Percentiles rank a stretch among this genome's conserved stretches.
Evolutionary conservation across 176 grass and related monocot species (phyloP).

Genomic region (Carex parvula): DNA sequence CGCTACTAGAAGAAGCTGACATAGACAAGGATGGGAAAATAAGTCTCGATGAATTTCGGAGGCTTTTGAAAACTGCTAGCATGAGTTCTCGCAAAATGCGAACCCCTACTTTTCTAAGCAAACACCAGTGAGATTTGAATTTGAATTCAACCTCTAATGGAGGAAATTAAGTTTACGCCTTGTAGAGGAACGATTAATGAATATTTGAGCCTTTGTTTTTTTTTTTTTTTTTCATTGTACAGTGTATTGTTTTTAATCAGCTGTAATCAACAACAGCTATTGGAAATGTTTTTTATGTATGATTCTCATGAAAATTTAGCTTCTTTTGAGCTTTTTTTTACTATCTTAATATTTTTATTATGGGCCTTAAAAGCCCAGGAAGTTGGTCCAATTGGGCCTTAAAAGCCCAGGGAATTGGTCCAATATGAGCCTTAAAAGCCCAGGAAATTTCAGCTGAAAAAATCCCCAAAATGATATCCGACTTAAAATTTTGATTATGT

Average conservation of each 20-base stretch:
- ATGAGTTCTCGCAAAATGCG: constrained; percentile 62
- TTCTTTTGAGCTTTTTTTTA: background rate
- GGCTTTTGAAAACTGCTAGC: constrained; percentile 84
- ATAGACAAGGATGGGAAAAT: constrained; percentile 95
- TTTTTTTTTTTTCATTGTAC: constrained; percentile 19
- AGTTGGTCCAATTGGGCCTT: no score
- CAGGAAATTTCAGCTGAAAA: no score
- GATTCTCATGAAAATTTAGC: background rate
- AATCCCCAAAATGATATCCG: no score
- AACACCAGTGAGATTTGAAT: background rate
- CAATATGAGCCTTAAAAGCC: no score
- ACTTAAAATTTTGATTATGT: no score
- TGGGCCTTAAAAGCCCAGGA: no score
- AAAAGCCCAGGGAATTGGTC: no score
- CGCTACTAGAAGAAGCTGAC: constrained; percentile 78
- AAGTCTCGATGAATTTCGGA: constrained; percentile 90
- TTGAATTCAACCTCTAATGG: background rate
- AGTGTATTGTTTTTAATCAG: no score
- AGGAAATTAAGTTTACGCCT: background rate
- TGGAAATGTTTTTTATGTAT: background rate
- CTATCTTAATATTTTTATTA: no score
- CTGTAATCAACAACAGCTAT: background rate
- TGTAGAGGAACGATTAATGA: background rate
- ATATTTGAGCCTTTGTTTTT: background rate
- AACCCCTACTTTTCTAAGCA: constrained; percentile 25